phyloP scores from a whole-genome alignment of 148 eudicot genomes.

The Cornus suecica region DNA sequence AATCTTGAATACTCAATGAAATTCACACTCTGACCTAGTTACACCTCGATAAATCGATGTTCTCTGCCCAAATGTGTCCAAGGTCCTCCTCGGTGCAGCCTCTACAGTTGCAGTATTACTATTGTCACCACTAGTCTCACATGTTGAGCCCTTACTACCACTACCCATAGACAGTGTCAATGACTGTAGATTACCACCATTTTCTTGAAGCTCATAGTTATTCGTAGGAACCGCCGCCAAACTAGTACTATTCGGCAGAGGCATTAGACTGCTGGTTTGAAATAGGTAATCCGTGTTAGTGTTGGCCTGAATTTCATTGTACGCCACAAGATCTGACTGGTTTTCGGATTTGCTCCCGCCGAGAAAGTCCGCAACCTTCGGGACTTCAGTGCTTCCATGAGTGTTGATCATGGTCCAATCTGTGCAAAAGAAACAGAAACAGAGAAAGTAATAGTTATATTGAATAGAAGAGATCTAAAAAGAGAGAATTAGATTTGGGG shows the following conservation, averaged over 20 bases:
- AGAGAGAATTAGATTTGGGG: constrained; percentile 7
- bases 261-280: constrained; percentile 35
- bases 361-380: constrained; percentile 88
- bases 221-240: constrained; percentile 18
- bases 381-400: constrained; percentile 56
- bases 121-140: constrained; percentile 39
- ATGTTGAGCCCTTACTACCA: constrained; percentile 51
- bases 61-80: constrained; percentile 93
- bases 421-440: constrained; percentile 9
- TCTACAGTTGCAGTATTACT: constrained; percentile 46
- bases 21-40: constrained; percentile 53
- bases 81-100: constrained; percentile 73
- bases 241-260: constrained; percentile 35
- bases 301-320: constrained; percentile 45
- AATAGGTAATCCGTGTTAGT: constrained; percentile 54
- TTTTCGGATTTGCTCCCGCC: constrained; percentile 82
- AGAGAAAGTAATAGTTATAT: too few species aligned
- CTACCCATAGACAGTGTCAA: constrained; percentile 92
- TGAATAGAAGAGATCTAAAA: neutral
- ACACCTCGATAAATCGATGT: constrained; percentile 96
- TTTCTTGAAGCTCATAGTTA: constrained; percentile 63
- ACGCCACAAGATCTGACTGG: constrained; percentile 53
- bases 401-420: constrained; percentile 79
- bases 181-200: constrained; percentile 65
- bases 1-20: neutral